Evolutionary conservation across 2,329 filamentous ascomycete genomes (phyloP), one percentile per base, ranked within the genome.

Genomic region (Sporothrix humicola): DNA sequence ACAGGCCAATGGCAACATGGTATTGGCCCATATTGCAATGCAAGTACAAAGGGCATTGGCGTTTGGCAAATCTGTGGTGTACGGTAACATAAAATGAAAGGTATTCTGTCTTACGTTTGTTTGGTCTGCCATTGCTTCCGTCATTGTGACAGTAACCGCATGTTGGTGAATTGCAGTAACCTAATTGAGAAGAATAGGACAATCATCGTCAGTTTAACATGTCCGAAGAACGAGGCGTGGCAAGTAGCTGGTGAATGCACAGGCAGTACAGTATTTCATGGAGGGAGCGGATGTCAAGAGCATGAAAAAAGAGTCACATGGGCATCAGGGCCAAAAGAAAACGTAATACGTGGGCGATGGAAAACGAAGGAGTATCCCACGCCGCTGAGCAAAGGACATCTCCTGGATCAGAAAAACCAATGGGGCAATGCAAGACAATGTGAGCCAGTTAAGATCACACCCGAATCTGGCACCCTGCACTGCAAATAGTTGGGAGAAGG

Each of bases 131-230:
- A 20, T 72, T 31, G 10, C 1, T 20, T 13, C n/a, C 48, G 17
- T 75, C 23, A 2, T 72, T 73, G 44, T 74, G 69, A 56, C 75
- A 76, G 26, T 76, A 76, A 4, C 74, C 73, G 20, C 75, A 76
- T 31, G 59, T 72, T 15, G 54, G 46, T 0, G 75, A 74, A 17
- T 73, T 72, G 20, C 71, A 72, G 50, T 77, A 77, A 23, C 75
- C 74, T 75, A 56, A 20, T 63, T 17, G 59, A 15, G 15, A 44
- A 48, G 6, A 59, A 52, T 15, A 17, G 48, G 23, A 46, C n/a
- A 46, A 23, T 1, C 37, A n/a, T 44, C 4, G 68, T 70, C 37
- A 70, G 68, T 26, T 58, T 12, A 15, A 31, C 5, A 37, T 63
- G 48, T 50, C 65, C 5, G 54, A 26, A 52, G 31, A 50, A 31